Evolutionary conservation across 805 yeast genomes (phyloP).

Genomic region (Wickerhamomyces tratensis): DNA sequence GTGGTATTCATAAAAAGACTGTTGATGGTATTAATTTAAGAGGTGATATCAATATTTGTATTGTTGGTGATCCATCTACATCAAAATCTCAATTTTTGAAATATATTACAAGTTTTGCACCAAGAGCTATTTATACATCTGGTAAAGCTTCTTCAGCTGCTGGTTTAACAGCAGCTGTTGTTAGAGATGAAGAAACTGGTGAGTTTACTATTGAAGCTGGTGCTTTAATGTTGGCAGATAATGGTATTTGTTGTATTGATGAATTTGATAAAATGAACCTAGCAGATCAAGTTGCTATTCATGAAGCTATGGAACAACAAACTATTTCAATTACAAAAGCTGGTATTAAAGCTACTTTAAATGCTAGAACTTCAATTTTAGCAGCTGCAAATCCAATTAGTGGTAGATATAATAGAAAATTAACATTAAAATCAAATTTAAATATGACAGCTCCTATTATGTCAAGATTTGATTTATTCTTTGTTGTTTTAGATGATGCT

Average conservation of each 20-base stretch:
- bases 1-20: conserved; percentile 93
- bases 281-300: conserved; percentile 94
- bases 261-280: conserved; percentile 98
- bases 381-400: conserved; percentile 99
- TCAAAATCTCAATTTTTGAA: conserved; percentile 93
- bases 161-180: conserved; percentile 96
- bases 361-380: conserved; percentile 90
- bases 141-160: conserved; percentile 97
- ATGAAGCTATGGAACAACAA: conserved; percentile 99
- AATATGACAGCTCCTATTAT: conserved; percentile 97
- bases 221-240: conserved; percentile 96
- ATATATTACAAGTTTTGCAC: conserved; percentile 84
- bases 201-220: conserved; percentile 98
- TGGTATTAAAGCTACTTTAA: conserved; percentile 95
- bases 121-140: conserved; percentile 92
- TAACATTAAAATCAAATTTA: conserved; percentile 75
- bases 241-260: conserved; percentile 97
- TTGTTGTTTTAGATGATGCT: conserved; percentile 90
- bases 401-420: conserved; percentile 89
- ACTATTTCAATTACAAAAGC: conserved; percentile 98
- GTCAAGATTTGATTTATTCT: conserved; percentile 95
- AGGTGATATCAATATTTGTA: conserved; percentile 94
- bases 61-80: conserved; percentile 97
- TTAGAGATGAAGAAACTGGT: conserved; percentile 93
- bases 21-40: conserved; percentile 90